phyloP scores from a whole-genome alignment of 306 rosid species.

The Lathyrus oleraceus region DNA sequence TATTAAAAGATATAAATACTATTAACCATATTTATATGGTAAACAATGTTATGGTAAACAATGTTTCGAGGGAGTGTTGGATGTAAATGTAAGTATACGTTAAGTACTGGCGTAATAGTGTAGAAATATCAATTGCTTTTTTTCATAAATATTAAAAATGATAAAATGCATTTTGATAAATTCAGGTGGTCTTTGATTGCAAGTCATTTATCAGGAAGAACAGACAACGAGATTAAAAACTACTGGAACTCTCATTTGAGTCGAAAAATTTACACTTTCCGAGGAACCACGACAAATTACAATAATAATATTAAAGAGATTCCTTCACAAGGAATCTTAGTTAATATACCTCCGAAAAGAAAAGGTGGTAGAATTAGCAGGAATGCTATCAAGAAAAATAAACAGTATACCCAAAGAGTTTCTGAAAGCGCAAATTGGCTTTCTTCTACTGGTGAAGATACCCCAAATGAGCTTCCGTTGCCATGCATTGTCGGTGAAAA shows the following conservation, averaged over 20 bases:
- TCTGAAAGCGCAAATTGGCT: neutral
- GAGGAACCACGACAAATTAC: constrained; percentile 30
- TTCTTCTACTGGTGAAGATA: neutral
- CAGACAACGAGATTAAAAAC: constrained; percentile 93
- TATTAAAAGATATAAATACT: too few species aligned
- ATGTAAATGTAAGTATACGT: too few species aligned
- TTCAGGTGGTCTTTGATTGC: constrained; percentile 91
- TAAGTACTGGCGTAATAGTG: too few species aligned
- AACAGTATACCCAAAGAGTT: neutral
- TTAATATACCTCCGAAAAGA: constrained; percentile 40
- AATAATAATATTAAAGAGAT: neutral
- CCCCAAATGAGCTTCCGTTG: neutral
- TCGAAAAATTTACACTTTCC: constrained; percentile 53
- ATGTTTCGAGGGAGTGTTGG: too few species aligned
- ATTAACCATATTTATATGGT: too few species aligned
- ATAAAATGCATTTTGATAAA: too few species aligned
- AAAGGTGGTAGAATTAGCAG: constrained; percentile 59
- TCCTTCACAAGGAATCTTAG: neutral
- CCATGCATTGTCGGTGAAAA: constrained; percentile 8
- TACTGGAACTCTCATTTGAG: constrained; percentile 87
- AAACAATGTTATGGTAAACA: too few species aligned
- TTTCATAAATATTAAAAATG: too few species aligned
- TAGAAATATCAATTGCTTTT: too few species aligned
- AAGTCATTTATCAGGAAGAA: constrained; percentile 77
- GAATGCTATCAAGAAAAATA: constrained; percentile 53